Evolutionary conservation across 2,329 filamentous ascomycete species (phyloP).

Genomic region (Fusarium sarcochroum): DNA sequence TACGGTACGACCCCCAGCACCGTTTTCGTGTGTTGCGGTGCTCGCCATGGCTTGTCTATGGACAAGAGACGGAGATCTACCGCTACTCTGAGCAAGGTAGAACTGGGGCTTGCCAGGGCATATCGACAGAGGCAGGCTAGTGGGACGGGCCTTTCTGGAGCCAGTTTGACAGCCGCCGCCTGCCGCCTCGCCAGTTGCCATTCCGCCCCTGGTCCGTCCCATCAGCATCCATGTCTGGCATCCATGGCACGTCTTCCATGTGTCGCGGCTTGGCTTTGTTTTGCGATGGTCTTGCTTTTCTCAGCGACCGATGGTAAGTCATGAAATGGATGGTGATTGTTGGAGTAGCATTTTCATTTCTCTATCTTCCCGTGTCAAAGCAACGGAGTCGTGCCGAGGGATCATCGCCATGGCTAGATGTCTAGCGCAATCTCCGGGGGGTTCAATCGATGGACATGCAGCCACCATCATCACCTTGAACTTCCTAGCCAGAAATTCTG

Average conservation of each 20-base stretch:
- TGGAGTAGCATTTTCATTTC: constrained; percentile 43
- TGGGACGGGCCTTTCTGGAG: constrained; percentile 50
- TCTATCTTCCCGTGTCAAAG: constrained; percentile 26
- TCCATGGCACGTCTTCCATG: constrained; percentile 30
- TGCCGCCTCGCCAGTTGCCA: constrained; percentile 46
- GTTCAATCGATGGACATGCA: constrained; percentile 30
- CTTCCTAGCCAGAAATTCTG: constrained; percentile 10
- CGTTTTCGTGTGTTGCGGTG: constrained; percentile 25
- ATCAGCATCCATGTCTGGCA: constrained; percentile 37
- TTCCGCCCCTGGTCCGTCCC: constrained; percentile 43
- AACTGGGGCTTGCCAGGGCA: constrained; percentile 41
- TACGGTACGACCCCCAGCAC: constrained; percentile 8
- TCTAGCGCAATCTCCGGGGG: constrained; percentile 38
- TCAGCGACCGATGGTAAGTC: constrained; percentile 27
- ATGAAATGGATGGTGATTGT: constrained; percentile 16
- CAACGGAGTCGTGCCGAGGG: constrained; percentile 20
- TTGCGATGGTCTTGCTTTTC: constrained; percentile 20
- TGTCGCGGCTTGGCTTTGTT: constrained; percentile 37
- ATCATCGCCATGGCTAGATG: constrained; percentile 25
- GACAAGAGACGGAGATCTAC: constrained; percentile 38
- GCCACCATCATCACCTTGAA: constrained; percentile 23
- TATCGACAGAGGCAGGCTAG: constrained; percentile 46
- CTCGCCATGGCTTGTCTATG: constrained; percentile 31
- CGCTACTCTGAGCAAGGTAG: constrained; percentile 40
- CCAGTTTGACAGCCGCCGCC: constrained; percentile 49